Evolutionary conservation across 2,329 filamentous ascomycete genomes (phyloP).

Genomic region (Penicillium sp.): DNA sequence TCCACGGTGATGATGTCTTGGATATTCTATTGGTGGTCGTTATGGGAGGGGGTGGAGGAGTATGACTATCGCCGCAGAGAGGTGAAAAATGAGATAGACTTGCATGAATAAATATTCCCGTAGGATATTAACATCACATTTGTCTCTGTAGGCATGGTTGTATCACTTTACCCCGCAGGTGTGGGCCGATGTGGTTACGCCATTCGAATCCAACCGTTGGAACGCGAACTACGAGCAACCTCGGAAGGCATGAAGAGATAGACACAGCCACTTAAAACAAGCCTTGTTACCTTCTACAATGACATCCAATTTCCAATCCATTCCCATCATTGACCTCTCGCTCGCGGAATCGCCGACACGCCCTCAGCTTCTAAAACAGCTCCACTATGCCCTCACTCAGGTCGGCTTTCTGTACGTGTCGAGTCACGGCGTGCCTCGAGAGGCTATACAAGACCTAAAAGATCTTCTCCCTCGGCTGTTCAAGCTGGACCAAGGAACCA

Average conservation of each 20-base stretch:
- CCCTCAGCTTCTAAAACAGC: slow-evolving; percentile 37
- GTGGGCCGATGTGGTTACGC: too few relatives aligned
- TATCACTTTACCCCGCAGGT: too few relatives aligned
- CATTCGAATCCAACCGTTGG: too few relatives aligned
- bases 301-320: slow-evolving; percentile 21
- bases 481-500: slow-evolving; percentile 13
- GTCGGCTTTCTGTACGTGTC: slow-evolving; percentile 28
- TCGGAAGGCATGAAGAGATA: too few relatives aligned
- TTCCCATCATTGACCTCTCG: slow-evolving; percentile 51
- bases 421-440: slow-evolving; percentile 20
- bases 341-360: slow-evolving; percentile 38
- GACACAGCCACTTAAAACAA: too few relatives aligned
- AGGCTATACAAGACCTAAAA: slow-evolving; percentile 17
- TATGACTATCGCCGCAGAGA: too few relatives aligned
- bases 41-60: too few relatives aligned
- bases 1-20: neutral
- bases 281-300: neutral
- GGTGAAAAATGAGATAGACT: too few relatives aligned
- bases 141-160: too few relatives aligned
- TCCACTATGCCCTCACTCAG: slow-evolving; percentile 16
- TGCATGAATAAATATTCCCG: too few relatives aligned
- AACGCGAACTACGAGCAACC: too few relatives aligned
- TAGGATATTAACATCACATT: too few relatives aligned
- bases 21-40: neutral
- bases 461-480: slow-evolving; percentile 20